phyloP scores from a whole-genome alignment of 2,329 filamentous ascomycete genomes.

The Diaporthe sp. region DNA sequence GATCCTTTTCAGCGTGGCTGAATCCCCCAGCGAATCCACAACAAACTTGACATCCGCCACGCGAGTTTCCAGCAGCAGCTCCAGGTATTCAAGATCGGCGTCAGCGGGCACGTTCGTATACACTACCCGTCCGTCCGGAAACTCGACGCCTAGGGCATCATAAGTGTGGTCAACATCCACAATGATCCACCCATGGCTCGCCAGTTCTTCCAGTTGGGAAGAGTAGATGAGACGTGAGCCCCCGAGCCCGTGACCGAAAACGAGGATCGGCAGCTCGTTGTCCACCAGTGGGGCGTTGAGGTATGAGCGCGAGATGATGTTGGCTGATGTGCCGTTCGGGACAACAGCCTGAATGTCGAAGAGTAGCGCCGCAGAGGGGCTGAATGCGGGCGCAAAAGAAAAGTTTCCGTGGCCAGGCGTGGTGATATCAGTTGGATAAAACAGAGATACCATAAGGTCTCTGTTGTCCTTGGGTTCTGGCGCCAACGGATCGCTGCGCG shows the following conservation, averaged over 20 bases:
- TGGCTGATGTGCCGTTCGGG: slow-evolving; percentile 12
- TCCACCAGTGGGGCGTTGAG: slow-evolving; percentile 11
- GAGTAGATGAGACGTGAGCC: neutral
- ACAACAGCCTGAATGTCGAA: neutral
- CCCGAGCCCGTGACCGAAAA: neutral
- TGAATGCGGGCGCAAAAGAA: neutral
- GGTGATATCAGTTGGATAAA: neutral
- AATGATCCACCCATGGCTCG: slow-evolving; percentile 9
- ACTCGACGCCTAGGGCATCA: neutral
- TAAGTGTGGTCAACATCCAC: slow-evolving; percentile 11
- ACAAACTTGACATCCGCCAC: slow-evolving; percentile 19
- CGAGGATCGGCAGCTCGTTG: slow-evolving; percentile 10
- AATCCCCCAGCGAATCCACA: neutral
- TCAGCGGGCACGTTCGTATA: neutral
- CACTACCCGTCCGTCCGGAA: neutral
- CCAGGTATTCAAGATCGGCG: neutral
- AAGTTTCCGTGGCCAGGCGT: neutral
- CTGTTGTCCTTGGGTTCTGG: neutral
- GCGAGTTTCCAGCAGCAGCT: neutral
- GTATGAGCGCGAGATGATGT: slow-evolving; percentile 12
- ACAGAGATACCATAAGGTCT: slow-evolving; percentile 16
- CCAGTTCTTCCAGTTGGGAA: slow-evolving; percentile 2
- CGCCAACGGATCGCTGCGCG: slow-evolving; percentile 6
- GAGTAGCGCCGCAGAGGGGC: neutral
- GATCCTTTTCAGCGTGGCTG: neutral